Evolutionary conservation across 768 basidiomycete species (phyloP), one percentile per base, ranked within the genome.

Genomic region (Phanerochaete carnosa): DNA sequence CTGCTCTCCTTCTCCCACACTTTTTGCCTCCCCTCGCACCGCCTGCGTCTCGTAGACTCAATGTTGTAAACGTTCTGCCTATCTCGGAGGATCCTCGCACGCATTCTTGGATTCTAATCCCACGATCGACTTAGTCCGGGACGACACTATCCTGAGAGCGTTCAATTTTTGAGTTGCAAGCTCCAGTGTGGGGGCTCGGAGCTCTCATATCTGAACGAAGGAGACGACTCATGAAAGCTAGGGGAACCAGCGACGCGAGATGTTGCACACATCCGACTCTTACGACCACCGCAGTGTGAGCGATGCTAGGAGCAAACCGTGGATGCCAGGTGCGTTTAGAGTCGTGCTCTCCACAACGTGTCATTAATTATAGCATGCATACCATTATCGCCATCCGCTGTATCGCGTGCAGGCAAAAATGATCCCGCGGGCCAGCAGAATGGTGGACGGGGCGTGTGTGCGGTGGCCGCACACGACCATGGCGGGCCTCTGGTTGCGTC

Each of bases 201-300:
- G 39, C 39, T 43, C 39, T 43, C 39, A 43, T 43, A 43, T 43
- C 39, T 43, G 39, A 19, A 19, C 39, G 6, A 19, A 8, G 39
- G 16, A 33, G 30, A 52, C 56, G 56, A 57, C 59, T 25, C 49
- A 60, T 60, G 59, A 55, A 53, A 51, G 37, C 53, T 32, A 55
- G 59, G 16, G 45, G 30, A 15, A 25, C 8, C 22, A 26, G n/a
- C 30, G n/a, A 8, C 50, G 46, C 25, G 59, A 53, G 53, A 60
- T 60, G 59, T 55, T 35, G 37, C 59, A 35, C 49, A 22, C 52
- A 55, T 45, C 46, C 32, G 23, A 39, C 39, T 49, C 22, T 39
- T 30, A 51, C 52, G 30, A 53, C 30, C 13, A 16, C 30, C n/a
- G 22, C 33, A 43, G 43, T 45, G 53, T 45, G 32, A 30, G 53